Conservation (phyloP, 192 early-diverging fungal genomes). For the Piromyces sp. region DNA sequence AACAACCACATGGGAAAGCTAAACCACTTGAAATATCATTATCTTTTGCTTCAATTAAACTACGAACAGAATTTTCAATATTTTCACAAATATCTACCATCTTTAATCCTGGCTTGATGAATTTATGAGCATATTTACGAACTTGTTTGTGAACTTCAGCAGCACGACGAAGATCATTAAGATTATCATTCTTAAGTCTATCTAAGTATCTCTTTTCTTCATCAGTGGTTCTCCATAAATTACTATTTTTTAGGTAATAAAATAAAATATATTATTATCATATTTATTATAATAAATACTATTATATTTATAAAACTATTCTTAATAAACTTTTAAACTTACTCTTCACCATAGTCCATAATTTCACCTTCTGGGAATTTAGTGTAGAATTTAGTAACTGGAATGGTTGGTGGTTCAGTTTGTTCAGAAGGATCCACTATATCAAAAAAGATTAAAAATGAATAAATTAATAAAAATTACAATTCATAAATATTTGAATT, state of each 20-base stretch:
- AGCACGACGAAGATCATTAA: constrained; percentile 66
- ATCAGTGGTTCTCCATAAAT: constrained; percentile 68
- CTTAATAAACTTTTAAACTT: neutral
- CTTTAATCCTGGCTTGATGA: constrained; percentile 84
- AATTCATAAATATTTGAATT: no score
- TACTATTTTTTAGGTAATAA: no score
- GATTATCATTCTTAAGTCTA: constrained; percentile 44
- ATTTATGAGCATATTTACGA: constrained; percentile 55
- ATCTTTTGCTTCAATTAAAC: constrained; percentile 69
- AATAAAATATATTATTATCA: no score
- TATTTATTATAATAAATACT: no score
- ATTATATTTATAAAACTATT: no score
- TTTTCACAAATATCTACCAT: constrained; percentile 82
- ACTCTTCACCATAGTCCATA: constrained; percentile 73
- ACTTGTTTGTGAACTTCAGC: constrained; percentile 94
- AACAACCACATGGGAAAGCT: constrained; percentile 89
- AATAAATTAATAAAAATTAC: no score
- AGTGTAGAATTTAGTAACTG: constrained; percentile 66
- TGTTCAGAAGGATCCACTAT: constrained; percentile 5
- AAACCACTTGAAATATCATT: constrained; percentile 57
- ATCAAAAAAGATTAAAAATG: no score
- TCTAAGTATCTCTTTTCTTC: constrained; percentile 85
- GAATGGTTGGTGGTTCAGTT: constrained; percentile 33
- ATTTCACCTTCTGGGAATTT: constrained; percentile 73
- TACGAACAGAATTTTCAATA: constrained; percentile 89